These are phyloP conservation scores for Penicillium samsonianum DNA, from an alignment of 495 filamentous ascomycete species.

Conservation along the genomic window DNA sequence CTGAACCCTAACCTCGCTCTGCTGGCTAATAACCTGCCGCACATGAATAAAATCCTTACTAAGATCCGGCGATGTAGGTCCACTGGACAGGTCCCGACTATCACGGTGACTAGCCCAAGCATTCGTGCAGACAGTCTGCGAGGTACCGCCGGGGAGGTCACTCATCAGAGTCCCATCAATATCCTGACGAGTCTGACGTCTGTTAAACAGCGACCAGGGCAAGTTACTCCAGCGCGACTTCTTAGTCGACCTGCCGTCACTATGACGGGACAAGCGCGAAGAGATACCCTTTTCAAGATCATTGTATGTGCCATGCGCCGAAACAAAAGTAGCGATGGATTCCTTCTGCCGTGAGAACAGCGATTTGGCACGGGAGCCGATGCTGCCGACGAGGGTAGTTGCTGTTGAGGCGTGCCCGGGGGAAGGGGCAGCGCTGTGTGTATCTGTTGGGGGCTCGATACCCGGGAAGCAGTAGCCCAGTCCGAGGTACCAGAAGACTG, in stretches of 20 bases:
- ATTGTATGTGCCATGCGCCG: conserved; percentile 9
- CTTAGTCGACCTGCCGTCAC: background rate
- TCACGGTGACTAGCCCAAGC: conserved; percentile 40
- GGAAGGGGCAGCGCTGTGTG: background rate
- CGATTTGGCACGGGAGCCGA: conserved; percentile 28
- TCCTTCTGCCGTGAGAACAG: conserved; percentile 28
- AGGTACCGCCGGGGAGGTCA: conserved; percentile 21
- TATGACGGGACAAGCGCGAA: background rate
- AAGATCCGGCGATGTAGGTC: conserved; percentile 2
- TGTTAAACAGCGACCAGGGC: conserved; percentile 19
- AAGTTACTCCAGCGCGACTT: conserved; percentile 21
- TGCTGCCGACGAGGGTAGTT: conserved; percentile 24
- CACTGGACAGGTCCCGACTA: conserved; percentile 25
- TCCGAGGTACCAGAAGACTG: conserved; percentile 33
- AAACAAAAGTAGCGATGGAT: background rate
- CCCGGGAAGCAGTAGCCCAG: conserved; percentile 30
- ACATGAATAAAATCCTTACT: conserved; percentile 37
- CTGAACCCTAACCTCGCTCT: conserved; percentile 36
- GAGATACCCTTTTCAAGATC: conserved; percentile 33
- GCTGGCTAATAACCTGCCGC: conserved; percentile 42
- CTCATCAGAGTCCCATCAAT: conserved; percentile 21
- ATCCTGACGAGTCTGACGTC: conserved; percentile 1
- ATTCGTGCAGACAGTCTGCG: conserved; percentile 37
- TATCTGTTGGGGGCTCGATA: conserved; percentile 16
- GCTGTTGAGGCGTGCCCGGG: conserved; percentile 12